These are phyloP conservation scores for Aspergillus campestris DNA, from an alignment of 495 filamentous ascomycete species.

Conservation along the genomic window DNA sequence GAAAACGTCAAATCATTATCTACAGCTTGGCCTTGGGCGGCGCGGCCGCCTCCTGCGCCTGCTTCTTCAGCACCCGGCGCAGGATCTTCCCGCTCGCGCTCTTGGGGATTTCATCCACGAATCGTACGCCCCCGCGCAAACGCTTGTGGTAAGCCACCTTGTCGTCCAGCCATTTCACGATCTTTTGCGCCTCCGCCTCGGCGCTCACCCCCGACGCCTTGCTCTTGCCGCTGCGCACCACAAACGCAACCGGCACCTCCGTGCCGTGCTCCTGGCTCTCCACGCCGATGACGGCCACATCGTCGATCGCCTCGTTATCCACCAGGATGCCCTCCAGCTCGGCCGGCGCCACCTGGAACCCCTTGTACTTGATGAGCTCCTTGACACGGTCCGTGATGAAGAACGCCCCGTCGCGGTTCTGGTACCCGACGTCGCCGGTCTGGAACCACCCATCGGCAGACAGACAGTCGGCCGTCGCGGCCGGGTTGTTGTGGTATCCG, in stretches of 20 bases:
- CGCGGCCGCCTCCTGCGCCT: conserved; percentile 39
- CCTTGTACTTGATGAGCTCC: conserved; percentile 85
- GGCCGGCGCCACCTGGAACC: conserved; percentile 81
- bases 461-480: conserved; percentile 59
- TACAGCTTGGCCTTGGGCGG: conserved; percentile 37
- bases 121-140: conserved; percentile 73
- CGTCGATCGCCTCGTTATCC: conserved; percentile 62
- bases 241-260: conserved; percentile 77
- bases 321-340: conserved; percentile 77
- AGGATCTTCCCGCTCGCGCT: conserved; percentile 83
- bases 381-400: conserved; percentile 81
- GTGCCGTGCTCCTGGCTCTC: conserved; percentile 59
- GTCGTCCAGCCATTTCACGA: conserved; percentile 52
- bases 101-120: conserved; percentile 78
- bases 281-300: conserved; percentile 81
- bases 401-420: conserved; percentile 52
- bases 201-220: conserved; percentile 43
- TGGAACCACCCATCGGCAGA: conserved; percentile 53
- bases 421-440: conserved; percentile 58
- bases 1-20: conserved; percentile 2
- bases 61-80: conserved; percentile 55
- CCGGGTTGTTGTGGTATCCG: conserved; percentile 65
- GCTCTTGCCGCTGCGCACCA: conserved; percentile 49
- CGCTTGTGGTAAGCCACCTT: conserved; percentile 66
- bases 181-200: conserved; percentile 50